Percentiles rank a stretch among this genome's conserved stretches.
Evolutionary conservation across 2,329 filamentous ascomycete genomes (phyloP).

Genomic region (Albophoma yamanashiensis): DNA sequence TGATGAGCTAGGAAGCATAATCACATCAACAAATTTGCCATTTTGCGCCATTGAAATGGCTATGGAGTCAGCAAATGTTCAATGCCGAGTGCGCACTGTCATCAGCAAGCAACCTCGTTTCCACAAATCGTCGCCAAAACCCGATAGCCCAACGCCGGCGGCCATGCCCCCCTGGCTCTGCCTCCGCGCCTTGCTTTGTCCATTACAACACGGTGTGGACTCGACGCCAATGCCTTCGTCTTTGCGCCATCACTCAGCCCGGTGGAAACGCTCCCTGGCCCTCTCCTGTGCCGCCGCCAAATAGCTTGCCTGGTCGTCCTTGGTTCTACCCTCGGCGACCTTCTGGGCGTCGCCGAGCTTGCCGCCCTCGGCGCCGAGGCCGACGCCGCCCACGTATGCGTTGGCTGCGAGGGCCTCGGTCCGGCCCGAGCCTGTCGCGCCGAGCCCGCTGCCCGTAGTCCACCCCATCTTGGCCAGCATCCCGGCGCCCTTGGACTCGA

Average conservation of each 20-base stretch:
- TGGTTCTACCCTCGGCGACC: slow-evolving; percentile 51
- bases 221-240: not conserved
- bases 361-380: slow-evolving; percentile 58
- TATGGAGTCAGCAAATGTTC: not conserved
- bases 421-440: slow-evolving; percentile 50
- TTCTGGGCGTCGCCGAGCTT: slow-evolving; percentile 57
- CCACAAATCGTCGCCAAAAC: not conserved
- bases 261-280: slow-evolving; percentile 55
- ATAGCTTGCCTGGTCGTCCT: slow-evolving; percentile 50
- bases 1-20: not conserved
- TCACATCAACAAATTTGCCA: not conserved
- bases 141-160: not conserved
- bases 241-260: slow-evolving; percentile 23
- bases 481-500: slow-evolving; percentile 50
- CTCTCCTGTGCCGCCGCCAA: slow-evolving; percentile 54
- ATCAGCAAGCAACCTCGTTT: not conserved
- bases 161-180: not conserved
- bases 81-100: not conserved
- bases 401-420: slow-evolving; percentile 54
- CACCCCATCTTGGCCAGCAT: slow-evolving; percentile 66
- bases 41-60: not conserved
- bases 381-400: slow-evolving; percentile 57
- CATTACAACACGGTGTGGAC: not conserved
- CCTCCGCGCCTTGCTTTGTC: too few species aligned
- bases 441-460: slow-evolving; percentile 54